These are phyloP conservation scores for Solanum hybrid DNA, from an alignment of 305 asterid genomes.

Conservation along the genomic window DNA sequence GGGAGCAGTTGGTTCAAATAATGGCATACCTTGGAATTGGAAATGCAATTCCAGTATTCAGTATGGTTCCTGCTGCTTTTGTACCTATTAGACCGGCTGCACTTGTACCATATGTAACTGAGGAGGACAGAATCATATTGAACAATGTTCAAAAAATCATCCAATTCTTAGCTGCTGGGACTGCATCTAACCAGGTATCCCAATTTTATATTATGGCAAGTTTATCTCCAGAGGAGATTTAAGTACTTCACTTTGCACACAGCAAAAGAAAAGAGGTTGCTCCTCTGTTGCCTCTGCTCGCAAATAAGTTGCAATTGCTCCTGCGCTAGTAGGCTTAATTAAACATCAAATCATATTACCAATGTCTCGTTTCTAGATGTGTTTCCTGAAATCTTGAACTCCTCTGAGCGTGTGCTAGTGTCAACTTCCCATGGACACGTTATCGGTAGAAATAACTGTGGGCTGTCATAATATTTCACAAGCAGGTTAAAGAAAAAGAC, in stretches of 20 bases:
- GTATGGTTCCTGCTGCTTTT: conserved; percentile 75
- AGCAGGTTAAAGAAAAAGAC: background rate
- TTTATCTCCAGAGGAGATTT: background rate
- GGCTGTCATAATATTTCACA: background rate
- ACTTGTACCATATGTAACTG: conserved; percentile 73
- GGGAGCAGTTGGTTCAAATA: conserved; percentile 87
- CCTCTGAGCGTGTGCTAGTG: background rate
- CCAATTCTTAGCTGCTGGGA: conserved; percentile 70
- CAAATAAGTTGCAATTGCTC: background rate
- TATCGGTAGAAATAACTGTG: background rate
- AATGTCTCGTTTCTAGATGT: background rate
- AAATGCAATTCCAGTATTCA: conserved; percentile 59
- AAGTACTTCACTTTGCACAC: background rate
- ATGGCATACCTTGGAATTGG: conserved; percentile 59
- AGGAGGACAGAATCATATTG: conserved; percentile 78
- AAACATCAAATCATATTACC: background rate
- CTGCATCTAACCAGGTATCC: conserved; percentile 54
- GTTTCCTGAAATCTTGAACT: background rate
- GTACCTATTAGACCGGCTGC: conserved; percentile 82
- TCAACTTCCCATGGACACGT: background rate
- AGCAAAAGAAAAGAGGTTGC: background rate
- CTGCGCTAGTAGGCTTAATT: background rate
- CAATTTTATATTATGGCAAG: background rate
- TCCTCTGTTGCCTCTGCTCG: background rate
- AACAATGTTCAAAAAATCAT: conserved; percentile 81